Percentiles rank a stretch among this genome's conserved stretches.
phyloP scores from a whole-genome alignment of 1,284 basidiomycete genomes.

The Kwoniella shivajii region DNA sequence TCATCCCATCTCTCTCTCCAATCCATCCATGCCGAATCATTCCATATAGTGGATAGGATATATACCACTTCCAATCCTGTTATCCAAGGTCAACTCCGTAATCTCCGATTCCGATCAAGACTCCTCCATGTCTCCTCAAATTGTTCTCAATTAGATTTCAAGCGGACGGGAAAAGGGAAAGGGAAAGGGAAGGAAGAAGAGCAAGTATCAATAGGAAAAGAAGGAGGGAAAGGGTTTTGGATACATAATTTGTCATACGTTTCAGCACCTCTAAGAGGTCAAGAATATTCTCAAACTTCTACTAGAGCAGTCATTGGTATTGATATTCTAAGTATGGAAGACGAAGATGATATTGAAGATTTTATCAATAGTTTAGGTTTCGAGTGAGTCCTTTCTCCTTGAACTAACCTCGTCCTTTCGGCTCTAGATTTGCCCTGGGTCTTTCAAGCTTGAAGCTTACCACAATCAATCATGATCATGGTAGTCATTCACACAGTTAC shows the following conservation, averaged over 20 bases:
- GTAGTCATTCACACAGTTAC: slow-evolving; percentile 43
- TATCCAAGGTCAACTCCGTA: slow-evolving; percentile 33
- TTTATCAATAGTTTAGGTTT: slow-evolving; percentile 43
- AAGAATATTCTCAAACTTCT: slow-evolving; percentile 42
- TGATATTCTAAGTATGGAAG: slow-evolving; percentile 28
- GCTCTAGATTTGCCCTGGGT: too few species aligned
- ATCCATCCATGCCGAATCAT: slow-evolving; percentile 33
- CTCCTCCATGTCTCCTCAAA: too few species aligned
- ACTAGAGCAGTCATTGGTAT: slow-evolving; percentile 39
- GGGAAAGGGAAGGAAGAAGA: slow-evolving; percentile 22
- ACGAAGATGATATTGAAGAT: slow-evolving; percentile 33
- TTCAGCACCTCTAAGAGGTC: slow-evolving; percentile 30
- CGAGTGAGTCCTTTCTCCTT: slow-evolving; percentile 30
- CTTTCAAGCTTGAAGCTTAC: too few species aligned
- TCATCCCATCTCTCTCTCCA: slow-evolving; percentile 38
- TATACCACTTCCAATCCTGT: slow-evolving; percentile 38
- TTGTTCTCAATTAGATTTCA: background rate
- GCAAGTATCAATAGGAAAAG: too few species aligned
- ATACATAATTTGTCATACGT: slow-evolving; percentile 34
- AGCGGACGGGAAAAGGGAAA: background rate
- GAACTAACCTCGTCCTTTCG: too few species aligned
- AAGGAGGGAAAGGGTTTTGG: too few species aligned
- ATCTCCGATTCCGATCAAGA: slow-evolving; percentile 25
- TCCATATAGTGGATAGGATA: slow-evolving; percentile 33
- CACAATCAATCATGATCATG: background rate